phyloP scores from a whole-genome alignment of 225 moss, liverwort and hornwort genomes.

The Polytrichum formosum region DNA sequence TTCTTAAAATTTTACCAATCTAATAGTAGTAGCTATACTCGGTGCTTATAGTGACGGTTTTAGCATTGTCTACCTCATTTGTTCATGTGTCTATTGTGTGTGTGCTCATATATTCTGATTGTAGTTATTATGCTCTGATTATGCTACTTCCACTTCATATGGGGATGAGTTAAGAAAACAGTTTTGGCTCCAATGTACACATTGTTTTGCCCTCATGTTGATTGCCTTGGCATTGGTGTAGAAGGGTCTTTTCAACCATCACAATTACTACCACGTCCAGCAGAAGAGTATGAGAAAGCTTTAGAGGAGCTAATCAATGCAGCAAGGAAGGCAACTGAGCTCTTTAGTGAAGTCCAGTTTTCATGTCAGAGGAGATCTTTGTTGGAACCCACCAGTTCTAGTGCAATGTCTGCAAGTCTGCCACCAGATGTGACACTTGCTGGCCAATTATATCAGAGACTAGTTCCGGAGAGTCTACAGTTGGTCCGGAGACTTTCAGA shows the following conservation, averaged over 20 bases:
- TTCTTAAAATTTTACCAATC: too few species aligned
- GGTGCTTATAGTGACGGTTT: too few species aligned
- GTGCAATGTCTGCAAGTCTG: constrained; percentile 18
- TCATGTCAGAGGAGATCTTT: constrained; percentile 22
- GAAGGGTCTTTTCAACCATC: constrained; percentile 33
- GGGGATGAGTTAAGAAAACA: too few species aligned
- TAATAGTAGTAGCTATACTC: too few species aligned
- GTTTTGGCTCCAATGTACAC: too few species aligned
- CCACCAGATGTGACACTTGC: constrained; percentile 27
- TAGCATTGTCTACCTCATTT: too few species aligned
- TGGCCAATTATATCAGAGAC: constrained; percentile 30
- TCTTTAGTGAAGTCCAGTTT: constrained; percentile 52
- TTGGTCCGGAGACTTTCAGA: constrained; percentile 44
- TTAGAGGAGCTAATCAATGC: constrained; percentile 60
- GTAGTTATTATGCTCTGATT: too few species aligned
- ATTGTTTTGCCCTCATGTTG: too few species aligned
- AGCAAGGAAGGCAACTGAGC: constrained; percentile 45
- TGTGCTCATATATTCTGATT: too few species aligned
- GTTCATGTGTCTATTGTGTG: too few species aligned
- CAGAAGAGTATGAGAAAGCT: constrained; percentile 50
- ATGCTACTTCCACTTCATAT: too few species aligned
- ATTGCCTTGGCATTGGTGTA: background rate
- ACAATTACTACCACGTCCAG: constrained; percentile 38
- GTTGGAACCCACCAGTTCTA: background rate
- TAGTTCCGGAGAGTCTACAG: constrained; percentile 35